phyloP scores from a whole-genome alignment of 345 rosid genomes.

The Eucalyptus pauciflora region DNA sequence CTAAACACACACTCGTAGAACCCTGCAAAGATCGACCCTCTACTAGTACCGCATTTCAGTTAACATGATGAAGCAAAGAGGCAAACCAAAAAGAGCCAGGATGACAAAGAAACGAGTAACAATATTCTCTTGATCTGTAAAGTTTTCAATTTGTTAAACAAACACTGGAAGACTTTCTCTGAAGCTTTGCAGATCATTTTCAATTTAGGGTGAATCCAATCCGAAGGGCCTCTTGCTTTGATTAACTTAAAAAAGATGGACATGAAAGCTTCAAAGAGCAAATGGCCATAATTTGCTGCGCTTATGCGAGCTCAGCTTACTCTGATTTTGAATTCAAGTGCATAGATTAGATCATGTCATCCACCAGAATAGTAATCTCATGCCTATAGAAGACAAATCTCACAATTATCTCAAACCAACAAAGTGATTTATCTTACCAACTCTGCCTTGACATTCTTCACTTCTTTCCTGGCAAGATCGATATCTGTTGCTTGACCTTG shows the following conservation, averaged over 20 bases:
- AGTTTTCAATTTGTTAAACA: neutral
- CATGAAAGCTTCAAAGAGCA: neutral
- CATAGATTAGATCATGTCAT: neutral
- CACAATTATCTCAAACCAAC: neutral
- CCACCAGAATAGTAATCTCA: neutral
- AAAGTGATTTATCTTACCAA: slow-evolving; percentile 39
- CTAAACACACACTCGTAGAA: neutral
- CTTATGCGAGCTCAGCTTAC: neutral
- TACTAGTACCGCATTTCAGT: neutral
- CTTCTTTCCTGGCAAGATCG: slow-evolving; percentile 66
- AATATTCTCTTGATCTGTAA: neutral
- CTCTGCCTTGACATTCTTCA: slow-evolving; percentile 53
- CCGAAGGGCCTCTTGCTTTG: neutral
- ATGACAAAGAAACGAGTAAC: neutral
- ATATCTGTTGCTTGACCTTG: slow-evolving; percentile 95
- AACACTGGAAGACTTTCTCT: neutral
- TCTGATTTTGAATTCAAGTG: neutral
- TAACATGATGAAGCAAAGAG: neutral
- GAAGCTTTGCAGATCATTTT: neutral
- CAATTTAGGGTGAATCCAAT: neutral
- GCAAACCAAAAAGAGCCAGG: neutral
- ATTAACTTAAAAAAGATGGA: neutral
- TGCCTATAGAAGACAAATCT: neutral
- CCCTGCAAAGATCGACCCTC: neutral
- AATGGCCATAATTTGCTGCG: neutral